Evolutionary conservation across 164 flowering plant genomes (phyloP), one percentile per base, ranked within the genome.

Genomic region (Nymphaea thermarum): DNA sequence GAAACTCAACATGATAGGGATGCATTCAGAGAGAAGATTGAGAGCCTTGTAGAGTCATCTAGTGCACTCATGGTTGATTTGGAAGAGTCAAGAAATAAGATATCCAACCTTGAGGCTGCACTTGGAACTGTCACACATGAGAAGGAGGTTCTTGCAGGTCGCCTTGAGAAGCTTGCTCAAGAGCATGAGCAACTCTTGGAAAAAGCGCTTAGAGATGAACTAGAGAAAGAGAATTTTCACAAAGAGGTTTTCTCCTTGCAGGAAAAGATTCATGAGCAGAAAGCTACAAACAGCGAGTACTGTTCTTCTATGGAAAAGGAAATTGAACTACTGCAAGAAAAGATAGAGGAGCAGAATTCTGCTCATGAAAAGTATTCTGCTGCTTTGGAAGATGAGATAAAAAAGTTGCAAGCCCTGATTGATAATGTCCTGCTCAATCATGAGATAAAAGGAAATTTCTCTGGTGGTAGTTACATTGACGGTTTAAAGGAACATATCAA

Each of bases 11-110:
- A 76, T 43, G 84, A 80, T n/a, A 78, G 78, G 42, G 66, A 70
- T 72, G 76, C 86, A 72, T 85, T 86, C 44, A 85, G 75, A 70
- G 71, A 74, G 77, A 88, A 83, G 81, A 76, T 85, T 76, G 82
- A 85, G 65, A 71, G 80, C 73, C 77, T 86, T 69, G 93, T 92
- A 76, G 75, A 62, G 43, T 71, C 77, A 74, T 85, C 84, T 76
- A 84, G 74, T 66, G 80, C 87, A 60, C 72, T 90, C 43, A 65
- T 76, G 70, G 75, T 84, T 65, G 87, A 86, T 65, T 68, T 86
- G 72, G 91, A 84, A 74, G 86, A 73, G 62, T 83, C 83, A 41
- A 72, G 73, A 43, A 80, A 72, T 73, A 83, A 77, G 73, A 65
- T 77, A 66, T 79, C 82, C 66, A 84, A 80, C 44, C 83, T 84